Evolutionary conservation across 192 early-diverging fungal species (phyloP).

Genomic region (Backusella tuberculispora): DNA sequence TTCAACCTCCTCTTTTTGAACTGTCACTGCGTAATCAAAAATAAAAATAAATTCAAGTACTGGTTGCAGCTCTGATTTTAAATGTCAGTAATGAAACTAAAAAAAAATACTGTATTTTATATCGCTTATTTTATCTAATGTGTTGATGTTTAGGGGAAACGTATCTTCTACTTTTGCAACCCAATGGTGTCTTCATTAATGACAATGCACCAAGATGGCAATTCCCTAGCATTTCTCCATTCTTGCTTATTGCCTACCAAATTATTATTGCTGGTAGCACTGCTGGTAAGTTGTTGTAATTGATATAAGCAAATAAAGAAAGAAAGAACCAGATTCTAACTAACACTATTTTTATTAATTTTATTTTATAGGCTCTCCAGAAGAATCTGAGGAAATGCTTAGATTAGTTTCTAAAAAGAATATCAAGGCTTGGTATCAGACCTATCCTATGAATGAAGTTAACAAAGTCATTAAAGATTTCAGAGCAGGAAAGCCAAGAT

Average conservation of each 20-base stretch:
- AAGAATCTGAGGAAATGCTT: constrained; percentile 61
- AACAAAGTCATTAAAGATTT: constrained; percentile 68
- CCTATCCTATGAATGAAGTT: constrained; percentile 59
- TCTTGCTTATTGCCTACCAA: constrained; percentile 55
- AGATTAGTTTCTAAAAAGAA: constrained; percentile 60
- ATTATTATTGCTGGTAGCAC: constrained; percentile 63
- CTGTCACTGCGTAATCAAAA: no score
- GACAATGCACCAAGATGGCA: constrained; percentile 2
- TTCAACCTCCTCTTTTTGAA: no score
- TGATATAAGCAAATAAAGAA: not conserved
- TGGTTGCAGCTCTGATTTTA: no score
- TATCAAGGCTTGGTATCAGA: constrained; percentile 58
- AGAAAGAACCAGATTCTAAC: not conserved
- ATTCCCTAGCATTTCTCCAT: constrained; percentile 11
- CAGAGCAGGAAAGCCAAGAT: constrained; percentile 64
- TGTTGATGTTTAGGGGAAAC: constrained; percentile 7
- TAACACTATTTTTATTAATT: not conserved
- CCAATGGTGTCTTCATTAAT: constrained; percentile 20
- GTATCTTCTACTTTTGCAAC: not conserved
- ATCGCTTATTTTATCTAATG: no score
- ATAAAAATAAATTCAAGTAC: no score
- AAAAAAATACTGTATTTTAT: no score
- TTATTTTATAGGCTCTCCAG: constrained; percentile 53
- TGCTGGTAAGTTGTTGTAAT: constrained; percentile 49
- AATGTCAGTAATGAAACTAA: no score